These are phyloP conservation scores for Starmerella asiatica DNA, from an alignment of 805 yeast species.

Conservation along the genomic window DNA sequence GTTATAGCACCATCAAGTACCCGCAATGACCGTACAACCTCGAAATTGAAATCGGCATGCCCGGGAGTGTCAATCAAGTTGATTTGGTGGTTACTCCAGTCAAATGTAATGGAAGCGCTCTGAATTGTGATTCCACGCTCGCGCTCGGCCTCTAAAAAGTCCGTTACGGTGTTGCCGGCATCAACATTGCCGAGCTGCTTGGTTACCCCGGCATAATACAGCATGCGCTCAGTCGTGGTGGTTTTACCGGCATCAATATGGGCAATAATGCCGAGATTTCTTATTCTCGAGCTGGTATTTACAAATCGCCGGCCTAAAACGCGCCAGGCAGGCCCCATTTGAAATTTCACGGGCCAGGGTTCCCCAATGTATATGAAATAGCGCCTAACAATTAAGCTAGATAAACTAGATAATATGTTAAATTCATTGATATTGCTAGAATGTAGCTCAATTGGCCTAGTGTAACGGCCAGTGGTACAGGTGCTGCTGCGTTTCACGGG, in stretches of 20 bases:
- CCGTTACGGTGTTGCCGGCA: constrained; percentile 93
- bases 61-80: constrained; percentile 96
- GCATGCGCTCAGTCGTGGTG: constrained; percentile 91
- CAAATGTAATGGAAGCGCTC: constrained; percentile 85
- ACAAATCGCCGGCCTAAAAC: neutral
- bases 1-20: constrained; percentile 92
- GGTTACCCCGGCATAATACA: constrained; percentile 76
- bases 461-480: too few species aligned
- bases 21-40: constrained; percentile 75
- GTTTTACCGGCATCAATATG: constrained; percentile 99
- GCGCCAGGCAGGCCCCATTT: neutral
- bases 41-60: constrained; percentile 94
- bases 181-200: constrained; percentile 79
- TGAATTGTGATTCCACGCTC: constrained; percentile 92
- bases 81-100: constrained; percentile 66
- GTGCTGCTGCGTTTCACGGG: too few species aligned
- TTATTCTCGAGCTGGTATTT: constrained; percentile 9
- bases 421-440: too few species aligned
- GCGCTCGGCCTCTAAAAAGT: constrained; percentile 77
- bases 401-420: too few species aligned
- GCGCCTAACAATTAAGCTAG: too few species aligned
- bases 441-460: too few species aligned
- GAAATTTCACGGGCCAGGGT: too few species aligned
- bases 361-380: too few species aligned
- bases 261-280: constrained; percentile 96